Evolutionary conservation across 1,284 basidiomycete species (phyloP).

Genomic region (Irpex lacteus): DNA sequence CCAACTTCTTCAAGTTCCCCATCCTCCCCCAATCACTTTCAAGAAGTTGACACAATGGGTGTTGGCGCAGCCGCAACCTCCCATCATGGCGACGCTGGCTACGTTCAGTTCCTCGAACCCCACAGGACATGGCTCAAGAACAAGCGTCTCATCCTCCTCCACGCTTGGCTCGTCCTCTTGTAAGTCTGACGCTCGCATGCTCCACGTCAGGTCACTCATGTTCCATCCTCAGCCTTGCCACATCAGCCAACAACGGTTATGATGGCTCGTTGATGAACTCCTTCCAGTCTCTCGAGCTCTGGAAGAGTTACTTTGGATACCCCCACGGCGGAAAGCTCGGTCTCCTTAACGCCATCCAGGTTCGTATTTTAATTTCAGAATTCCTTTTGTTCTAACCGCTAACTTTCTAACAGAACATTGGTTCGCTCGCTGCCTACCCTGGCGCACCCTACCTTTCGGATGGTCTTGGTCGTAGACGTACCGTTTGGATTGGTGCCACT

Average conservation of each 20-base stretch:
- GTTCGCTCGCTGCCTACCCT: constrained; percentile 61
- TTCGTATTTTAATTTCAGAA: constrained; percentile 18
- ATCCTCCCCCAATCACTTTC: constrained; percentile 16
- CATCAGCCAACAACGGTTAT: constrained; percentile 74
- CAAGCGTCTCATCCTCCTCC: constrained; percentile 60
- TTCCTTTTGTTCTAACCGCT: constrained; percentile 6
- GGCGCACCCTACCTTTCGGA: constrained; percentile 72
- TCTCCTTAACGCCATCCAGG: constrained; percentile 76
- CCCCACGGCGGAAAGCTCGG: constrained; percentile 60
- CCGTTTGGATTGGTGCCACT: constrained; percentile 61
- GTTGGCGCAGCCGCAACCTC: constrained; percentile 31
- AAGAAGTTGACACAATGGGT: constrained; percentile 42
- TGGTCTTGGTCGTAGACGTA: constrained; percentile 58
- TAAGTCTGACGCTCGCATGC: constrained; percentile 28
- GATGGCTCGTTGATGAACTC: constrained; percentile 80
- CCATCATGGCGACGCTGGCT: constrained; percentile 29
- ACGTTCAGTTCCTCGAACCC: constrained; percentile 59
- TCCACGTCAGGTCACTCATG: neutral
- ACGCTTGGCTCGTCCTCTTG: constrained; percentile 69
- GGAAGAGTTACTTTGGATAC: constrained; percentile 54
- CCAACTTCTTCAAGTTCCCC: constrained; percentile 29
- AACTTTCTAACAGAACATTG: constrained; percentile 51
- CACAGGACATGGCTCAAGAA: constrained; percentile 72
- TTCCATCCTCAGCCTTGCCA: constrained; percentile 51
- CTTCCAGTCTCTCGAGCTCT: constrained; percentile 62